Base-by-base conservation (phyloP, 2,329 filamentous ascomycete genomes). In the Dichotomopilus funicola region DNA sequence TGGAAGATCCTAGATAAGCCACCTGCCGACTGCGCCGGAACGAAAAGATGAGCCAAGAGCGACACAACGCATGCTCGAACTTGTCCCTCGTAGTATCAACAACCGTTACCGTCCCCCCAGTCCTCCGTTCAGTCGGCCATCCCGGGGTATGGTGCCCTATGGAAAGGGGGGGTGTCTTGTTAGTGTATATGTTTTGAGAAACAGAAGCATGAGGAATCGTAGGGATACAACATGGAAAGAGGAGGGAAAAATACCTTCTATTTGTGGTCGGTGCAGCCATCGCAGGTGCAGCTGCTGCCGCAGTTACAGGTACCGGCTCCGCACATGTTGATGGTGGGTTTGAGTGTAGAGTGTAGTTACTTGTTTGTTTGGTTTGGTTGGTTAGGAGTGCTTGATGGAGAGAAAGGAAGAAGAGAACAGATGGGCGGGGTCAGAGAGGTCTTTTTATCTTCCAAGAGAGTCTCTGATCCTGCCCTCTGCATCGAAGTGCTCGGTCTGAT, bases 321-420 rank as follows among this genome's bases (percentile, higher is more conserved):
- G 56, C 62, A 64, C 62, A 63, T 64, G 35, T 47, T 63, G 58
- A 51, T 40, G 45, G 44, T 57, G 36, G 36, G 53, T 42, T 41
- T 44, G 47, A 35, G 10, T 6, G 47, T 47, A 27, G 50, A 34
- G 41, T 49, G 50, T 40, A 33, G 31, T 38, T 49, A 10, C 19
- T 54, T 56, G 49, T 31, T 51, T 40, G 31, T 53, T 48, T 53
- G 41, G 44, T 35, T 49, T 54, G 51, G 41, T 48, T 53, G 41
- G 44, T 35, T 46, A 53, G 51, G 41, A 7, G 10, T 27, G 35
- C 1, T n/a, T 45, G 35, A 40, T 19, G 36, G 44, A 19, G 33
- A 27, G 27, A n/a, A 35, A 31, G 31, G 19, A 37, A 42, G 33
- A 33, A 7, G n/a, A 9, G 44, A 36, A 34, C 8, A 11, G 46